Conservation (phyloP, 2,329 filamentous ascomycete genomes). For the Colletotrichum somersetense region DNA sequence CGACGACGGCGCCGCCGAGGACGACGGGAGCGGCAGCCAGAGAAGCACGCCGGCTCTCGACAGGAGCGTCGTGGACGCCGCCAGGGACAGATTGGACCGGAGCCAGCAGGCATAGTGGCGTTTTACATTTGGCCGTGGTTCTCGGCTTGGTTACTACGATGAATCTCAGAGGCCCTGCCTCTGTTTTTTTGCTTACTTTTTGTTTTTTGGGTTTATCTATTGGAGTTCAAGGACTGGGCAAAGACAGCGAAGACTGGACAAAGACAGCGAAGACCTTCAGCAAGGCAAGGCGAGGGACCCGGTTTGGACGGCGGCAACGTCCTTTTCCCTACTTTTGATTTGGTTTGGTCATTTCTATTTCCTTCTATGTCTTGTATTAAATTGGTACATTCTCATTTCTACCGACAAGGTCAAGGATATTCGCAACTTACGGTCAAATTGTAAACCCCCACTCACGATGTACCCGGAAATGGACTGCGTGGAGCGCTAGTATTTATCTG, state of each 20-base stretch:
- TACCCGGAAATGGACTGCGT: no score
- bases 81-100: slow-evolving; percentile 43
- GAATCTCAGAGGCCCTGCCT: neutral
- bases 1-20: slow-evolving; percentile 46
- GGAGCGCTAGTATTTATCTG: neutral
- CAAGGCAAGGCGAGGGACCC: neutral
- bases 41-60: slow-evolving; percentile 49
- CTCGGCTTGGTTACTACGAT: neutral
- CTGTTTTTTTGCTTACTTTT: neutral
- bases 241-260: neutral
- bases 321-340: neutral
- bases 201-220: neutral
- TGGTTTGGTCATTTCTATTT: neutral
- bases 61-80: slow-evolving; percentile 48
- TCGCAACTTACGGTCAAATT: neutral
- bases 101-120: slow-evolving; percentile 36
- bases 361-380: slow-evolving; percentile 8
- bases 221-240: neutral
- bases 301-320: slow-evolving; percentile 6
- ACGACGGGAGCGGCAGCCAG: slow-evolving; percentile 27
- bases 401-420: neutral
- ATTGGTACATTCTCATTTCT: neutral
- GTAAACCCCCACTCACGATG: neutral
- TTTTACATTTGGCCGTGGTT: no score
- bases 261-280: slow-evolving; percentile 5